These are phyloP conservation scores for Lavandula angustifolia DNA, from an alignment of 257 asterid species.

Conservation along the genomic window DNA sequence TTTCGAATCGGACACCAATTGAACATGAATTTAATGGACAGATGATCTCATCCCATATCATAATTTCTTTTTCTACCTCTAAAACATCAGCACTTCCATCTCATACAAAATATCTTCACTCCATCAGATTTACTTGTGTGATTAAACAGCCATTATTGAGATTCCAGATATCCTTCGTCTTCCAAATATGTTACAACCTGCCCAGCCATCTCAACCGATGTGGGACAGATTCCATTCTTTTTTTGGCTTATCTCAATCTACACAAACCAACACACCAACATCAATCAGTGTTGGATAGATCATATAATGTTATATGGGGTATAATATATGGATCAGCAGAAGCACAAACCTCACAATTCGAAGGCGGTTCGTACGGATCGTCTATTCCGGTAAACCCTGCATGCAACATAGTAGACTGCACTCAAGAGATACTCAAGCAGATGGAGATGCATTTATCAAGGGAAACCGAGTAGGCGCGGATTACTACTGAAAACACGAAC, in stretches of 20 bases:
- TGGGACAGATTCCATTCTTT: slow-evolving; percentile 66
- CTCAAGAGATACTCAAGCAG: slow-evolving; percentile 15
- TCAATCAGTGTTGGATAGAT: not conserved
- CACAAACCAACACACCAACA: not conserved
- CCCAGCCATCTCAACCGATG: slow-evolving; percentile 84
- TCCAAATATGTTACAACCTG: slow-evolving; percentile 74
- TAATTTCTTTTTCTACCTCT: not conserved
- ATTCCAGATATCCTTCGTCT: slow-evolving; percentile 64
- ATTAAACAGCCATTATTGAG: slow-evolving; percentile 19
- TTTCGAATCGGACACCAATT: too few species aligned
- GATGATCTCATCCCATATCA: too few species aligned
- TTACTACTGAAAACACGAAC: slow-evolving; percentile 41
- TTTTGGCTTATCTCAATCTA: slow-evolving; percentile 78
- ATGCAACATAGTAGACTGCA: slow-evolving; percentile 34
- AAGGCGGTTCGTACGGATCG: slow-evolving; percentile 93
- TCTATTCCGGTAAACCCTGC: slow-evolving; percentile 97
- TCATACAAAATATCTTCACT: not conserved
- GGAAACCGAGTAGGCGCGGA: too few species aligned
- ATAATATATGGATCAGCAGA: too few species aligned
- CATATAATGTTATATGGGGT: too few species aligned
- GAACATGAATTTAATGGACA: too few species aligned
- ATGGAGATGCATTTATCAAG: too few species aligned
- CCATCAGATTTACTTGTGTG: too few species aligned
- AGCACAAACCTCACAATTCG: slow-evolving; percentile 75
- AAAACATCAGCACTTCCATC: not conserved